Evolutionary conservation across 768 basidiomycete species (phyloP).

Genomic region (Mycena polygramma): DNA sequence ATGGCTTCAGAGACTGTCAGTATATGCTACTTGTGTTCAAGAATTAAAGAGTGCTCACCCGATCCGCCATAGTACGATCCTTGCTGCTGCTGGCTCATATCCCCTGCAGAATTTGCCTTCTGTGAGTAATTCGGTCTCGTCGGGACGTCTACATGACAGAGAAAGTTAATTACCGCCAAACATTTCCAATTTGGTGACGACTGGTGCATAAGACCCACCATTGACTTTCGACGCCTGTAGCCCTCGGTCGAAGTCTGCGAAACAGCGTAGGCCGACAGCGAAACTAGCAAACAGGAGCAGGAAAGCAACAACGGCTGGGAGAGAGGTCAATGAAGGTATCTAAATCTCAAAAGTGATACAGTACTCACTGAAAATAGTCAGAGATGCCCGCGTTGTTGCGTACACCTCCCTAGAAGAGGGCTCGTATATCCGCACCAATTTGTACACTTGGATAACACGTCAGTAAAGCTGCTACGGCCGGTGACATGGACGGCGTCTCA

Average conservation of each 20-base stretch:
- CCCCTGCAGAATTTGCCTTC: conserved; percentile 53
- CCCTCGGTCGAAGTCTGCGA: conserved; percentile 87
- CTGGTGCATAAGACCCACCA: conserved; percentile 65
- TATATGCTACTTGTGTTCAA: not conserved
- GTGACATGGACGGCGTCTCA: conserved; percentile 43
- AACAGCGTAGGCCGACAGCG: conserved; percentile 81
- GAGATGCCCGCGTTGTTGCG: conserved; percentile 79
- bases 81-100: conserved; percentile 59
- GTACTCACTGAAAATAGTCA: conserved; percentile 84
- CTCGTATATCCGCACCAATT: conserved; percentile 86
- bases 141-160: conserved; percentile 58
- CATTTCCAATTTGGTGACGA: conserved; percentile 44
- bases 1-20: conserved; percentile 47
- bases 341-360: conserved; percentile 41
- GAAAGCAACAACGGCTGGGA: conserved; percentile 80
- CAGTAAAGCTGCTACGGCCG: not conserved
- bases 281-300: conserved; percentile 82
- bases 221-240: conserved; percentile 78
- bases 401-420: conserved; percentile 70
- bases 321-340: not conserved
- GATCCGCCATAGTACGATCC: conserved; percentile 66
- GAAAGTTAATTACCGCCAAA: conserved; percentile 52
- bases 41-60: not conserved
- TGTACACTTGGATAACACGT: conserved; percentile 69
- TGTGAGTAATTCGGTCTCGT: conserved; percentile 59